A percentile compares a stretch with the other conserved stretches of the same genome.
These are phyloP conservation scores for Bidens hawaiensis DNA, from an alignment of 140 eudicot species.

Conservation along the genomic window DNA sequence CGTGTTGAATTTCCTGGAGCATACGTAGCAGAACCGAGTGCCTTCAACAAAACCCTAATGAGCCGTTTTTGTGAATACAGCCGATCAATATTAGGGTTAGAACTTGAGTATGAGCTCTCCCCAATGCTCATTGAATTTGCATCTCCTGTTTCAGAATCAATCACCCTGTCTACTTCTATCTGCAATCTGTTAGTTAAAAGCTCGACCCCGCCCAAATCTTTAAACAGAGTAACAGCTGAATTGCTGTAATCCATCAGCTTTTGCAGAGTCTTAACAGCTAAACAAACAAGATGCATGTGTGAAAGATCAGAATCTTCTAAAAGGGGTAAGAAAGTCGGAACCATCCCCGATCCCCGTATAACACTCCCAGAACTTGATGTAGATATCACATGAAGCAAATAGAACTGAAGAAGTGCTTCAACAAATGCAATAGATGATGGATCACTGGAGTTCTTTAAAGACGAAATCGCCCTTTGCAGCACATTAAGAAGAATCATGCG, in stretches of 20 bases:
- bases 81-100: conserved; percentile 41
- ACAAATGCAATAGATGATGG: conserved; percentile 80
- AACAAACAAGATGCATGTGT: conserved; percentile 88
- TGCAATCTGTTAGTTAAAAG: conserved; percentile 74
- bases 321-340: conserved; percentile 93
- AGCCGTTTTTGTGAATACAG: conserved; percentile 68
- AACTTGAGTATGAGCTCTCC: conserved; percentile 34
- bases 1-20: conserved; percentile 76
- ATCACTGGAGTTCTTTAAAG: conserved; percentile 65
- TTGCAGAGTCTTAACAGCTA: conserved; percentile 89
- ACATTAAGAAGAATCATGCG: conserved; percentile 89
- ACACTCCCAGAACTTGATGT: conserved; percentile 89
- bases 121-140: conserved; percentile 51
- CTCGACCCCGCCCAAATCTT: conserved; percentile 95
- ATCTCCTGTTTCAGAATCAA: conserved; percentile 34
- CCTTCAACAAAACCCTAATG: conserved; percentile 84
- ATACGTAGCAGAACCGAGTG: conserved; percentile 94
- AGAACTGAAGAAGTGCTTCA: conserved; percentile 93
- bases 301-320: conserved; percentile 73
- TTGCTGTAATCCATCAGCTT: conserved; percentile 99
- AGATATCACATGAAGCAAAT: conserved; percentile 92
- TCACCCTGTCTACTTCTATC: conserved; percentile 84
- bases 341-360: conserved; percentile 95
- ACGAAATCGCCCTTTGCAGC: conserved; percentile 86
- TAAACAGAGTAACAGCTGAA: conserved; percentile 92